phyloP scores from a whole-genome alignment of 352 stramenopile genomes.

The Globisporangium polare region DNA sequence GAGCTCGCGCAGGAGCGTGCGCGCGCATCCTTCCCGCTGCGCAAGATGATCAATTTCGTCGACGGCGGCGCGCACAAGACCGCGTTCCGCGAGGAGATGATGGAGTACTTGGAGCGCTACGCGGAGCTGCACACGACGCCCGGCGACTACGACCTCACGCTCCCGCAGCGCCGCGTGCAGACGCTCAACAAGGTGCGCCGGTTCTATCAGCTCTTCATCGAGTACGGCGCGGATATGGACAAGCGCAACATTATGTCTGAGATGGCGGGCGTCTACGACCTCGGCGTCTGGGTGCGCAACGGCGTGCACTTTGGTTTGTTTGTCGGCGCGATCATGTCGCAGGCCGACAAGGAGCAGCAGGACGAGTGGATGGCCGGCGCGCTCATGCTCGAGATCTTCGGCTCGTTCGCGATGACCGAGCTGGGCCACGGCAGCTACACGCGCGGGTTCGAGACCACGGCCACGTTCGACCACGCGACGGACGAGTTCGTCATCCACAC shows the following conservation, averaged over 20 bases:
- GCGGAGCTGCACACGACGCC: constrained; percentile 37
- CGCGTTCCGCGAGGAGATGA: constrained; percentile 42
- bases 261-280: constrained; percentile 60
- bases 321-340: constrained; percentile 64
- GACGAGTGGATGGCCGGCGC: constrained; percentile 71
- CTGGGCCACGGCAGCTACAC: constrained; percentile 90
- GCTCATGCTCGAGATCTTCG: constrained; percentile 79
- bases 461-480: constrained; percentile 86
- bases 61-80: constrained; percentile 46
- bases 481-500: constrained; percentile 95
- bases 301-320: constrained; percentile 86
- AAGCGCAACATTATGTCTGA: constrained; percentile 64
- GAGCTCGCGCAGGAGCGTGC: constrained; percentile 51
- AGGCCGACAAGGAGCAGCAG: constrained; percentile 78
- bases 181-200: constrained; percentile 52
- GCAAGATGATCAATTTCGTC: constrained; percentile 55
- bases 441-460: constrained; percentile 92
- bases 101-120: constrained; percentile 42
- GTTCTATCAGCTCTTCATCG: constrained; percentile 57
- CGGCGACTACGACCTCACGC: constrained; percentile 47
- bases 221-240: constrained; percentile 43
- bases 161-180: constrained; percentile 41
- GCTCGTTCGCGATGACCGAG: constrained; percentile 89
- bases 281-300: constrained; percentile 65
- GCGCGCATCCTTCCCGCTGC: constrained; percentile 43